Percentiles rank a stretch among this genome's conserved stretches.
phyloP scores from a whole-genome alignment of 495 filamentous ascomycete species.

The Astrothelium subdiscretum region DNA sequence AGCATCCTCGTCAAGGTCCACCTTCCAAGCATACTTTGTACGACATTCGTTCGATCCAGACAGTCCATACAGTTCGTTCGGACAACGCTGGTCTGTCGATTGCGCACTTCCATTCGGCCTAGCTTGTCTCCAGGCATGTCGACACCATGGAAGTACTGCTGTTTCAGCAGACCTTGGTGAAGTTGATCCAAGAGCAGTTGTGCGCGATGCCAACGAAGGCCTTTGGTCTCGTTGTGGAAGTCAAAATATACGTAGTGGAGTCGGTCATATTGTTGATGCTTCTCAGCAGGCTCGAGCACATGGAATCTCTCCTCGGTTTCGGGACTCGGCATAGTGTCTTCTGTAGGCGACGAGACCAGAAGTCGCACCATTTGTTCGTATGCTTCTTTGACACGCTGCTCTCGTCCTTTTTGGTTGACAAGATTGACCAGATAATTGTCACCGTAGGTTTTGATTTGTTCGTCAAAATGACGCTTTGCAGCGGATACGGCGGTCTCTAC shows the following conservation, averaged over 20 bases:
- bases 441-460: conserved; percentile 85
- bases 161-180: conserved; percentile 53
- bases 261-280: conserved; percentile 56
- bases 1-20: conserved; percentile 81
- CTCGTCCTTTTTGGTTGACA: conserved; percentile 87
- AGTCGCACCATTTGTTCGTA: conserved; percentile 78
- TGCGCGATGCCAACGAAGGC: conserved; percentile 83
- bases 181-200: conserved; percentile 75
- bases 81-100: conserved; percentile 72
- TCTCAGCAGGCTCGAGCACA: conserved; percentile 52
- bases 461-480: conserved; percentile 73
- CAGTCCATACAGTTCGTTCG: conserved; percentile 99
- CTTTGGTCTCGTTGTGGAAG: conserved; percentile 95
- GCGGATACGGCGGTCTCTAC: conserved; percentile 72
- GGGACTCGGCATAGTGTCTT: conserved; percentile 44
- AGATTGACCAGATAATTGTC: conserved; percentile 96
- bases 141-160: conserved; percentile 86
- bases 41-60: conserved; percentile 92
- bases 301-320: conserved; percentile 68
- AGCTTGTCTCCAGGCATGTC: conserved; percentile 62
- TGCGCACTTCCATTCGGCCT: conserved; percentile 65
- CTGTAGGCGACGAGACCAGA: conserved; percentile 56
- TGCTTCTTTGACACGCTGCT: conserved; percentile 73
- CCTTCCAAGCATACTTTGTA: conserved; percentile 88
- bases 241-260: conserved; percentile 97